These are phyloP conservation scores for Aspergillus kassunensis DNA, from an alignment of 495 filamentous ascomycete genomes.

Conservation along the genomic window DNA sequence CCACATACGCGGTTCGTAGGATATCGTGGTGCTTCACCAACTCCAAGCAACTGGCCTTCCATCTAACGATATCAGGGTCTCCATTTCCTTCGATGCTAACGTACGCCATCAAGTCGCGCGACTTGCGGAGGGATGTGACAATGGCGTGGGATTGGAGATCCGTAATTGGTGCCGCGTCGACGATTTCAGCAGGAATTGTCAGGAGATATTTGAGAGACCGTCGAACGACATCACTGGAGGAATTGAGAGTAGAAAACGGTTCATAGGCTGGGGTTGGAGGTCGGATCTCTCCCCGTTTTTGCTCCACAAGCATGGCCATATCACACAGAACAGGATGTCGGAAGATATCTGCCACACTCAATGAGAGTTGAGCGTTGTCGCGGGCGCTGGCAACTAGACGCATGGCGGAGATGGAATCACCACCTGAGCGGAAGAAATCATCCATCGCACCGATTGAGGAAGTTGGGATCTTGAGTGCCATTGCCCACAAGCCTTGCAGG, in stretches of 20 bases:
- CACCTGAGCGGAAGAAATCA: conserved; percentile 38
- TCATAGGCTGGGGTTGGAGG: not conserved
- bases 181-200: conserved; percentile 21
- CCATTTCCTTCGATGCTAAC: conserved; percentile 38
- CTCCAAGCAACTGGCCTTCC: conserved; percentile 23
- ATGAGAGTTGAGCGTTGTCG: not conserved
- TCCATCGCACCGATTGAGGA: conserved; percentile 18
- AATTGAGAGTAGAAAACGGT: not conserved
- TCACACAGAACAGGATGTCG: conserved; percentile 28
- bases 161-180: conserved; percentile 36
- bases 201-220: conserved; percentile 20
- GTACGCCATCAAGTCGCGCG: conserved; percentile 33
- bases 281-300: conserved; percentile 1
- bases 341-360: conserved; percentile 39
- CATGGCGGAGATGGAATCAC: conserved; percentile 42
- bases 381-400: conserved; percentile 18
- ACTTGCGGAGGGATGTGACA: conserved; percentile 40
- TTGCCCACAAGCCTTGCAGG: conserved; percentile 3
- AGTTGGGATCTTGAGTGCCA: not conserved
- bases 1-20: conserved; percentile 56
- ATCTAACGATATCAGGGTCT: conserved; percentile 23
- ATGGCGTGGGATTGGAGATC: conserved; percentile 53
- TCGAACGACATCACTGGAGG: not conserved
- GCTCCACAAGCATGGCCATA: conserved; percentile 29
- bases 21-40: conserved; percentile 46